A percentile compares a stretch with the other conserved stretches of the same genome.
phyloP scores from a whole-genome alignment of 1,284 basidiomycete genomes.

The Ceratobasidium sp. region DNA sequence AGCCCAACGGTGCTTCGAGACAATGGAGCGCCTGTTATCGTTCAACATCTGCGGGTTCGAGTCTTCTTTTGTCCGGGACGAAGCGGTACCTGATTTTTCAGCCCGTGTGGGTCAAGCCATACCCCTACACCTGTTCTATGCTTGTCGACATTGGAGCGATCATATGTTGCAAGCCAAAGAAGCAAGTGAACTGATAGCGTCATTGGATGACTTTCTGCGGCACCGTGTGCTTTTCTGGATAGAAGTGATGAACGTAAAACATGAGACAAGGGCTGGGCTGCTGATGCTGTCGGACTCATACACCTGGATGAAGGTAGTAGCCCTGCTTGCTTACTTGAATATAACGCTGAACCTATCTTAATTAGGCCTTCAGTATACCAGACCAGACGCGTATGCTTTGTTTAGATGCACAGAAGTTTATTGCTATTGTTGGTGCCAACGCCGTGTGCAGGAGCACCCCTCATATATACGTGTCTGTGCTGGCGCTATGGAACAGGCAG shows the following conservation, averaged over 20 bases:
- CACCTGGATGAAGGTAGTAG: background rate
- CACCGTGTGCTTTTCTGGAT: background rate
- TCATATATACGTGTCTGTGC: slow-evolving; percentile 16
- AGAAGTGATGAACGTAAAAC: background rate
- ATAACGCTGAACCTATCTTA: background rate
- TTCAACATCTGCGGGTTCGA: slow-evolving; percentile 28
- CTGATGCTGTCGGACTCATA: background rate
- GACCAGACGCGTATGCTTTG: background rate
- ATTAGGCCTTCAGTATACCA: background rate
- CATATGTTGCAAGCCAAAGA: background rate
- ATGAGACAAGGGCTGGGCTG: background rate
- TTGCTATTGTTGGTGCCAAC: background rate
- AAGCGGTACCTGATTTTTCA: background rate
- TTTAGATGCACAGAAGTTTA: background rate
- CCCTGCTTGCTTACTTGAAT: too few relatives aligned
- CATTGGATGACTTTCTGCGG: background rate
- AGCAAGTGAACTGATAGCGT: background rate
- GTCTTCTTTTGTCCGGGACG: slow-evolving; percentile 11
- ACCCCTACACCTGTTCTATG: background rate
- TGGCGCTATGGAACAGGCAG: background rate
- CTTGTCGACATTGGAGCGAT: background rate
- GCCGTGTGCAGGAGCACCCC: background rate
- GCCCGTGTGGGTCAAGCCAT: background rate
- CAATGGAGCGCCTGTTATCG: background rate
- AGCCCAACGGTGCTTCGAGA: background rate